Percentiles rank a stretch among this genome's conserved stretches.
Conservation (phyloP, 257 asterid species). For the Solanum peruvianum region DNA sequence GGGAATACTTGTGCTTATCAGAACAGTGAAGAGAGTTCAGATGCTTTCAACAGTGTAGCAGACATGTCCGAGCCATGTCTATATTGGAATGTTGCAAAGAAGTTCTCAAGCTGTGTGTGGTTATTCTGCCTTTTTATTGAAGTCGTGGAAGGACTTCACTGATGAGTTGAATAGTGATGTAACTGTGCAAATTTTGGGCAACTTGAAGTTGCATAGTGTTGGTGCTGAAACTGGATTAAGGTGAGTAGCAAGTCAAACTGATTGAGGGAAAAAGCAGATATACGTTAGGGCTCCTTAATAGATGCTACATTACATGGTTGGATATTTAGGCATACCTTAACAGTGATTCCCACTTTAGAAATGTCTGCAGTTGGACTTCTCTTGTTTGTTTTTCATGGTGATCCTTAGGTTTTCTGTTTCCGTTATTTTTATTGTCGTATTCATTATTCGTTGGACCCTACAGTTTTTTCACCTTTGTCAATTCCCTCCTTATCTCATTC, state of each 20-base stretch:
- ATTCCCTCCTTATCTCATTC: constrained; percentile 1
- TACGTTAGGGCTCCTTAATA: neutral
- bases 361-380: neutral
- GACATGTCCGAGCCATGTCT: neutral
- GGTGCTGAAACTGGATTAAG: neutral
- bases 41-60: neutral
- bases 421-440: neutral
- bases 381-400: neutral
- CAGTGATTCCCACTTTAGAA: neutral
- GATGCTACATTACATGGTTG: neutral
- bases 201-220: neutral
- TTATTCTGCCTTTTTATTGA: neutral
- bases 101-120: neutral
- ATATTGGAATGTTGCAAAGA: neutral
- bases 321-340: neutral
- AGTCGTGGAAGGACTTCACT: neutral
- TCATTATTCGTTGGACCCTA: neutral
- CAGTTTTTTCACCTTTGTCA: neutral
- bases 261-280: neutral
- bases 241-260: neutral
- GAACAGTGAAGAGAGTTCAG: neutral
- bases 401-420: neutral
- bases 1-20: neutral
- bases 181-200: neutral
- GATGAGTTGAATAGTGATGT: neutral